Base-by-base conservation (phyloP, 176 grass and related monocot genomes). In the Typha latifolia region DNA sequence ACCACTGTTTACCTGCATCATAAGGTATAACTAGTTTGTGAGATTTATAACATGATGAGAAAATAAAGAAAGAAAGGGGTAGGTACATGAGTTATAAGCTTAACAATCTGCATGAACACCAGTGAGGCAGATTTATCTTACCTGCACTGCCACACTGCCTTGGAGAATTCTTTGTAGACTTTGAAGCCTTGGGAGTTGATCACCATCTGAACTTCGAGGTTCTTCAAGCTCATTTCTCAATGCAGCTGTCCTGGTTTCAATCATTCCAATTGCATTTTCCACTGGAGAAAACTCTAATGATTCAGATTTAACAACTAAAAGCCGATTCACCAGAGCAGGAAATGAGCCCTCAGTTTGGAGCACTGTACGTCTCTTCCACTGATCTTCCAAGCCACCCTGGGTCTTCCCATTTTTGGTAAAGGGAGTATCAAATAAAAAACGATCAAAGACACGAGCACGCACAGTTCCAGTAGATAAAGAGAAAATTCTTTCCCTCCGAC, bases 401-500 rank as follows among this genome's bases (percentile, higher is more conserved):
- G 89, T 99, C 76, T 99, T 99, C 62, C 94, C 94, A 74, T 93
- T 99, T 62, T 99, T 99, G 51, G 94, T 99, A 78, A 99, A 99
- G 24, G 94, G 94, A 4, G 94, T 99, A 26, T 99, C 94, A 13
- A 93, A 99, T 57, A 99, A 73, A 66, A 99, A 99, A 57, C 79
- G 85, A 66, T 93, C 89, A 76, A 99, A 99, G 49, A 99, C 89
- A 69, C 89, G 85, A 34, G 94, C 88, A 47, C 94, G 85, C 16
- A 92, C 81, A 69, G 81, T 86, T 27, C 88, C 88, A 51, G 89
- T 93, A 50, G 86, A 89, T 53, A 99, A 62, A 83, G 86, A 90
- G 50, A 99, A 82, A 62, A 99, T 97, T 50, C 89, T 99, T 80
- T 99, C 94, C 82, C 89, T 99, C 71, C 94, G 85, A 74, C 85